Base-by-base conservation (phyloP, 768 basidiomycete species). In the Gymnopilus dilepis region DNA sequence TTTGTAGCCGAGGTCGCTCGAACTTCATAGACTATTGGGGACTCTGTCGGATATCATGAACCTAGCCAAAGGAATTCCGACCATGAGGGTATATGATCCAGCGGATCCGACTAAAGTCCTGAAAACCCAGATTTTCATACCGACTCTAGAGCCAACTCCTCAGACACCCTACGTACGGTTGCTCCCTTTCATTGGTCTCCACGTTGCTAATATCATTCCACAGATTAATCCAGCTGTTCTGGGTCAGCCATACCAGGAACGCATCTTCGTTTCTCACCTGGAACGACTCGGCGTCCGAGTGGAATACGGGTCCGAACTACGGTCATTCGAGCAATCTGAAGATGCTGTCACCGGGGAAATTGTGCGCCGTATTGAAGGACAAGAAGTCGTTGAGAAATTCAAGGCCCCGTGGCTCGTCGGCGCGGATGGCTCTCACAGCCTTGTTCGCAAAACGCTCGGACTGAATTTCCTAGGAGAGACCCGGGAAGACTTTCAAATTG, bases 281-380 rank as follows among this genome's bases (percentile, higher is more conserved):
- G 70, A 67, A 17, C 66, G 74, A 57, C 61, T 75, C 7, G 72
- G 73, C 1, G 73, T 71, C 30, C 40, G 34, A 13, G 78, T 82
- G n/a, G 82, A 86, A 59, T 60, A 76, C 19, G 78, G 77, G 17
- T 78, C 78, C 1, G 81, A 82, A 58, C 74, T 86, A 8, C 56
- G 70, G 15, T 76, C 77, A 0, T 79, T 86, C 43, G 70, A 76
- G 52, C 78, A 84, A 56, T 59, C 64, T 12, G 69, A 68, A 0
- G 73, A 76, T 40, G 63, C 64, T 22, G 78, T 85, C 4, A 58
- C 70, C 7, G 81, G 76, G 2, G 72, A 74, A 11, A 58, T 84
- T 8, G 34, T 74, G 30, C 70, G 73, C 30, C 69, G 61, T 6
- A 67, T 63, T 4, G 62, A 64, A 24, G 67, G 48, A 22, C 43